phyloP scores from a whole-genome alignment of 2,329 filamentous ascomycete genomes.

The Pestalotiopsis sp. region DNA sequence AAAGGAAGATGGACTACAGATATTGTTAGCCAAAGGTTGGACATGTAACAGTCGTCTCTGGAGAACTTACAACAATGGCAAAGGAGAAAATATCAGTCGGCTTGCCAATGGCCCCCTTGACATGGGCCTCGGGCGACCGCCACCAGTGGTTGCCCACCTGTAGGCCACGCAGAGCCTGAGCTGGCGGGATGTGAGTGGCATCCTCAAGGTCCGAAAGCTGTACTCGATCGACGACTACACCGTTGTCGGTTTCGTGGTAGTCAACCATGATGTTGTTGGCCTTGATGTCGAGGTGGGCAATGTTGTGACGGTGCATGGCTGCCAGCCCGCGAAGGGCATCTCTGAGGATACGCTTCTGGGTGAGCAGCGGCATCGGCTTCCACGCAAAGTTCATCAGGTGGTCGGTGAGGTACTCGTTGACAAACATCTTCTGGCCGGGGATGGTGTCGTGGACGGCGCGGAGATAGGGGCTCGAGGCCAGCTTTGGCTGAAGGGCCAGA shows the following conservation, averaged over 20 bases:
- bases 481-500: constrained; percentile 32
- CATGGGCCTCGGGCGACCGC: constrained; percentile 48
- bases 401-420: constrained; percentile 46
- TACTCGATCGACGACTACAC: constrained; percentile 37
- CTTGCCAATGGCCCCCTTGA: constrained; percentile 38
- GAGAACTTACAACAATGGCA: constrained; percentile 41
- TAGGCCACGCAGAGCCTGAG: constrained; percentile 36
- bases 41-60: constrained; percentile 1
- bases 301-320: constrained; percentile 38
- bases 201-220: constrained; percentile 45
- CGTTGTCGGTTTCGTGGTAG: constrained; percentile 34
- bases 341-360: constrained; percentile 45
- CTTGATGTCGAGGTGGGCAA: constrained; percentile 46
- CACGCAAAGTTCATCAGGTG: constrained; percentile 45
- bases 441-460: constrained; percentile 43
- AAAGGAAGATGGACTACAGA: constrained; percentile 46
- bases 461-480: constrained; percentile 37
- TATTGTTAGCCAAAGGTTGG: constrained; percentile 19
- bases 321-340: constrained; percentile 43
- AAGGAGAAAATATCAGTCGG: constrained; percentile 48
- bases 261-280: constrained; percentile 47
- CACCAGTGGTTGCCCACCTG: constrained; percentile 46
- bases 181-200: constrained; percentile 39
- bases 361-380: constrained; percentile 38
- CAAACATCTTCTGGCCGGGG: constrained; percentile 46